Percentiles rank a stretch among this genome's conserved stretches.
Evolutionary conservation across 495 filamentous ascomycete genomes (phyloP).

Genomic region (Penicillium pancosmium): DNA sequence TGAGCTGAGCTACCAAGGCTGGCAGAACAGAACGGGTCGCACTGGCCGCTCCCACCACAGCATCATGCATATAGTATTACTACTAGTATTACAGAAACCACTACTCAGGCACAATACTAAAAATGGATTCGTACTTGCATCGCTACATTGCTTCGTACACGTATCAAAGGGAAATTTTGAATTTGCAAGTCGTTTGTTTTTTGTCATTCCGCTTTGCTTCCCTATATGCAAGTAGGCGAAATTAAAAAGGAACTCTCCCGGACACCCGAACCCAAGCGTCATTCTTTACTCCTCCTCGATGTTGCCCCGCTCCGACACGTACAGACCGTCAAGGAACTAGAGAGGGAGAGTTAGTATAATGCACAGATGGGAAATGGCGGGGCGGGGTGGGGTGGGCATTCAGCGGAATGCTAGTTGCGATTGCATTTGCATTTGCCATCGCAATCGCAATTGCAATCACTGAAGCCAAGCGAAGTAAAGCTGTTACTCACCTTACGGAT

Average conservation of each 20-base stretch:
- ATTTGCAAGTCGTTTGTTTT: slow-evolving; percentile 47
- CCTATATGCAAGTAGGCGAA: slow-evolving; percentile 51
- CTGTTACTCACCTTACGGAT: slow-evolving; percentile 84
- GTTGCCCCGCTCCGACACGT: slow-evolving; percentile 97
- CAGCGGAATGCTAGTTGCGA: no score
- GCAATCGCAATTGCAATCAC: no score
- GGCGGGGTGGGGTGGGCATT: not conserved
- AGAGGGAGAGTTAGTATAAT: slow-evolving; percentile 24
- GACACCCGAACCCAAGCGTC: slow-evolving; percentile 44
- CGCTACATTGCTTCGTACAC: slow-evolving; percentile 26
- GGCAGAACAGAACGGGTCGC: no score
- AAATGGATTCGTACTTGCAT: slow-evolving; percentile 19
- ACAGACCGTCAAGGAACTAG: slow-evolving; percentile 99
- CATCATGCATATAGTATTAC: no score
- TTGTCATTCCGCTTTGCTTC: slow-evolving; percentile 49
- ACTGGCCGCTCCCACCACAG: no score
- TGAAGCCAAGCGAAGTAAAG: no score
- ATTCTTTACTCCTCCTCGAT: slow-evolving; percentile 70
- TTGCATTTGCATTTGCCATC: no score
- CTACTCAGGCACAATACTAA: not conserved
- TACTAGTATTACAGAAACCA: no score
- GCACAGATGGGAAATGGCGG: not conserved
- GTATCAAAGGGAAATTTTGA: slow-evolving; percentile 28
- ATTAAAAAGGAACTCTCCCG: slow-evolving; percentile 47
- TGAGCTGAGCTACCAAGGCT: no score